phyloP scores from a whole-genome alignment of 768 basidiomycete genomes.

The Amanita pallidorosea region DNA sequence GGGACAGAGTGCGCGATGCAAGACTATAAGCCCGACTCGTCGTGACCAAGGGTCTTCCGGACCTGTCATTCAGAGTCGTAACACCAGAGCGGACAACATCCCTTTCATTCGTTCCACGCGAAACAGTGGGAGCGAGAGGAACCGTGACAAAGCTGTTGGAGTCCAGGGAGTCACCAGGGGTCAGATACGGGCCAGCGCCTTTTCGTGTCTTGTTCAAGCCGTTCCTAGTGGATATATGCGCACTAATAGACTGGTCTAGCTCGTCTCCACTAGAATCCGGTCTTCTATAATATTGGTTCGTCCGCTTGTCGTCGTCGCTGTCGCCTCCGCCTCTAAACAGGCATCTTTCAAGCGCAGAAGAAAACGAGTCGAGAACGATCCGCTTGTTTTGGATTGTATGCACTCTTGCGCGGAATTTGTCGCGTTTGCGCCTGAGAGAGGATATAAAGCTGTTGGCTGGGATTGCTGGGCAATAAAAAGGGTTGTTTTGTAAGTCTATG shows the following conservation, averaged over 20 bases:
- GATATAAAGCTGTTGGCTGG: conserved; percentile 36
- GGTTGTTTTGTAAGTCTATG: conserved; percentile 40
- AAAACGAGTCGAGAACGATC: conserved; percentile 20
- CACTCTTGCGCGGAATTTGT: conserved; percentile 9
- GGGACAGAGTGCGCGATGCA: not conserved
- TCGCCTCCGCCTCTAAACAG: conserved; percentile 11
- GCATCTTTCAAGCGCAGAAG: conserved; percentile 19
- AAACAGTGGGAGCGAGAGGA: not conserved
- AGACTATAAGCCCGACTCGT: not conserved
- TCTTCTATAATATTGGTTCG: not conserved
- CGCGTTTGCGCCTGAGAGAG: conserved; percentile 26
- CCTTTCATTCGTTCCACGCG: not conserved
- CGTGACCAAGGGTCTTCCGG: not conserved
- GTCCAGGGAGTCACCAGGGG: not conserved
- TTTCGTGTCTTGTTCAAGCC: not conserved
- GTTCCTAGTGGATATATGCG: not conserved
- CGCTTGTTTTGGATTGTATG: not conserved
- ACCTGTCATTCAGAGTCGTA: conserved; percentile 1
- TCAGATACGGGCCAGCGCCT: not conserved
- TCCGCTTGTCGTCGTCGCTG: conserved; percentile 8
- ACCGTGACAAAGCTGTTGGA: conserved; percentile 1
- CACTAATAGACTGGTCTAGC: not conserved
- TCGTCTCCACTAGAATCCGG: not conserved
- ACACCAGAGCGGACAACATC: not conserved
- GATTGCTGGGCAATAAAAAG: conserved; percentile 45